Evolutionary conservation across 495 filamentous ascomycete genomes (phyloP).

Genomic region (Clavariopsis aquatica): DNA sequence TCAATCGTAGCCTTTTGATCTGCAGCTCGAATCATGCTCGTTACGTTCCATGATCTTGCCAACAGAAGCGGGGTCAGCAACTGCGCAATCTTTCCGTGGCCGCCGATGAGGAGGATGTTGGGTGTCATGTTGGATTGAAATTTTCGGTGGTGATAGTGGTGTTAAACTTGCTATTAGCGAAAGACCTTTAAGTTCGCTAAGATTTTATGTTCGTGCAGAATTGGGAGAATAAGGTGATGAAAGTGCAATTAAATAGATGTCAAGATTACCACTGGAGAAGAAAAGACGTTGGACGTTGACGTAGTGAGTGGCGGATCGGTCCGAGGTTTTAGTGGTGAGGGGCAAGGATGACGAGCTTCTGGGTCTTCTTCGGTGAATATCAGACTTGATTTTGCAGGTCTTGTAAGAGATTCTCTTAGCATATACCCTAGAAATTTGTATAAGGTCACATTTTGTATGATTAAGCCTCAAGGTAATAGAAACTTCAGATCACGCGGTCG

Average conservation of each 20-base stretch:
- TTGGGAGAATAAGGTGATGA: too few relatives aligned
- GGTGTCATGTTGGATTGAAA: slow-evolving; percentile 14
- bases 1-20: slow-evolving; percentile 66
- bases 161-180: too few relatives aligned
- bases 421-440: too few relatives aligned
- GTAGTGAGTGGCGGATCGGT: neutral
- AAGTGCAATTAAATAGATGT: too few relatives aligned
- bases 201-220: too few relatives aligned
- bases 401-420: too few relatives aligned
- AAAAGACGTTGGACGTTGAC: neutral
- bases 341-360: neutral
- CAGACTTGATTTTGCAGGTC: neutral
- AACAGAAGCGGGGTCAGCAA: slow-evolving; percentile 77
- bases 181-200: too few relatives aligned
- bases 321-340: neutral
- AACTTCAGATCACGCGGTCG: too few relatives aligned
- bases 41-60: slow-evolving; percentile 70
- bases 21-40: slow-evolving; percentile 71
- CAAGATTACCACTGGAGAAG: too few relatives aligned
- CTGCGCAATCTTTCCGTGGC: slow-evolving; percentile 76
- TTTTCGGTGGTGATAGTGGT: neutral
- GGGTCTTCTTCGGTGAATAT: neutral
- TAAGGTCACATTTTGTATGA: too few relatives aligned
- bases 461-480: too few relatives aligned
- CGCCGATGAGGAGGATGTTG: slow-evolving; percentile 74